These are phyloP conservation scores for Trichoderma brevicompactum DNA, from an alignment of 2,329 filamentous ascomycete species.

Conservation along the genomic window DNA sequence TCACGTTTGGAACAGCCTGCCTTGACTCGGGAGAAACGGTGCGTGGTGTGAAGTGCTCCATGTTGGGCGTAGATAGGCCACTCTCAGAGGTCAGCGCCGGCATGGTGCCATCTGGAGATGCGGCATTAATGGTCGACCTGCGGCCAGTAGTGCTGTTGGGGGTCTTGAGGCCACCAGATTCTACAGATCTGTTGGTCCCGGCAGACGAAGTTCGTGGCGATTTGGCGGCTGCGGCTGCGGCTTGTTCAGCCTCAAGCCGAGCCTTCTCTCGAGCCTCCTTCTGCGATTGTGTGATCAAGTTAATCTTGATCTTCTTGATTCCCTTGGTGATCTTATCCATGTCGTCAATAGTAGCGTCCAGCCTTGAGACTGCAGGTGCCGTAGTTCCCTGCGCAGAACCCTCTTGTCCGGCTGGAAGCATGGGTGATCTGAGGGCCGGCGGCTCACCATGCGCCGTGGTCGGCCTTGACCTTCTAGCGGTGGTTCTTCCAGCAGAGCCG, in stretches of 20 bases:
- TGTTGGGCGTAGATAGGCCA: conserved; percentile 35
- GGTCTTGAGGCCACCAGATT: conserved; percentile 19
- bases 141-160: conserved; percentile 7
- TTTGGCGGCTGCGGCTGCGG: conserved; percentile 2
- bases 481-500: conserved; percentile 44
- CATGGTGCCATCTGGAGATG: conserved; percentile 25
- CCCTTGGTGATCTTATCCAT: conserved; percentile 61
- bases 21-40: conserved; percentile 34
- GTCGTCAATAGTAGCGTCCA: conserved; percentile 41
- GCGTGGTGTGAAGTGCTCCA: conserved; percentile 34
- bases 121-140: not conserved
- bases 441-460: conserved; percentile 51
- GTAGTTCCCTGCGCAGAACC: conserved; percentile 30
- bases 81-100: conserved; percentile 36
- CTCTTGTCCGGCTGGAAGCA: conserved; percentile 46
- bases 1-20: conserved; percentile 35
- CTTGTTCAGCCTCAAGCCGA: conserved; percentile 34
- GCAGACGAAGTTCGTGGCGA: conserved; percentile 14
- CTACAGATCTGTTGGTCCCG: conserved; percentile 15
- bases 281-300: conserved; percentile 62
- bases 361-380: conserved; percentile 26
- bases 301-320: conserved; percentile 68
- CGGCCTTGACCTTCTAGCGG: conserved; percentile 65
- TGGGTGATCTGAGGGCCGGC: conserved; percentile 37
- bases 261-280: conserved; percentile 55